phyloP scores from a whole-genome alignment of 116 monocot species.

The Posidonia oceanica region DNA sequence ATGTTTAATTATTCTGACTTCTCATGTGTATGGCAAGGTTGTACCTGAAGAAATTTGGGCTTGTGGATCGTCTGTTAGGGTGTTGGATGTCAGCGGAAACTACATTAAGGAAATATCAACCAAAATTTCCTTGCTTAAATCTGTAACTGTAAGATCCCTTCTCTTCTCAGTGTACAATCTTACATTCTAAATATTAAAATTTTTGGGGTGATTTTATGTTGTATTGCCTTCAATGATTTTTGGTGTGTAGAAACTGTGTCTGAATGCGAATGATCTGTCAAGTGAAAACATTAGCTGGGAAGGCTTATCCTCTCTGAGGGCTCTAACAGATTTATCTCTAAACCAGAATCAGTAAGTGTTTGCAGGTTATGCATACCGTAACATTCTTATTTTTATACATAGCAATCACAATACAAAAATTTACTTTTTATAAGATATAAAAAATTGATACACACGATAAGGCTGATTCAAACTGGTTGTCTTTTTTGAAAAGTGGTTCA shows the following conservation, averaged over 20 bases:
- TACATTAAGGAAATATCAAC: conserved; percentile 53
- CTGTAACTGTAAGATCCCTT: conserved; percentile 43
- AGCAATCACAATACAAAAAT: no score
- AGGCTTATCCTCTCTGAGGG: conserved; percentile 54
- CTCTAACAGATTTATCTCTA: conserved; percentile 44
- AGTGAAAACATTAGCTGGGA: conserved; percentile 74
- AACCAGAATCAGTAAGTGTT: conserved; percentile 57
- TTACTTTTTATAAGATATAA: no score
- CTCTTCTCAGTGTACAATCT: not conserved
- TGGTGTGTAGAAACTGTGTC: conserved; percentile 58
- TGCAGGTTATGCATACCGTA: no score
- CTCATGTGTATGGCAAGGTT: conserved; percentile 6
- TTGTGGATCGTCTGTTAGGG: conserved; percentile 50
- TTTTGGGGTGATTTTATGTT: not conserved
- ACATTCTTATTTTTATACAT: no score
- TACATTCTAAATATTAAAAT: not conserved
- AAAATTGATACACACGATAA: no score
- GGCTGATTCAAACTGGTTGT: no score
- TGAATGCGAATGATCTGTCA: conserved; percentile 64
- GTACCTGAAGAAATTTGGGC: conserved; percentile 80
- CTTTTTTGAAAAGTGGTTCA: no score
- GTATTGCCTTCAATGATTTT: conserved; percentile 5
- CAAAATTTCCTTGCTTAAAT: conserved; percentile 39
- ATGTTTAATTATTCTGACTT: not conserved
- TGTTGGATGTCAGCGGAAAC: conserved; percentile 64